A percentile compares a stretch with the other conserved stretches of the same genome.
These are phyloP conservation scores for Solanum corneliomulleri DNA, from an alignment of 257 asterid species.

Conservation along the genomic window DNA sequence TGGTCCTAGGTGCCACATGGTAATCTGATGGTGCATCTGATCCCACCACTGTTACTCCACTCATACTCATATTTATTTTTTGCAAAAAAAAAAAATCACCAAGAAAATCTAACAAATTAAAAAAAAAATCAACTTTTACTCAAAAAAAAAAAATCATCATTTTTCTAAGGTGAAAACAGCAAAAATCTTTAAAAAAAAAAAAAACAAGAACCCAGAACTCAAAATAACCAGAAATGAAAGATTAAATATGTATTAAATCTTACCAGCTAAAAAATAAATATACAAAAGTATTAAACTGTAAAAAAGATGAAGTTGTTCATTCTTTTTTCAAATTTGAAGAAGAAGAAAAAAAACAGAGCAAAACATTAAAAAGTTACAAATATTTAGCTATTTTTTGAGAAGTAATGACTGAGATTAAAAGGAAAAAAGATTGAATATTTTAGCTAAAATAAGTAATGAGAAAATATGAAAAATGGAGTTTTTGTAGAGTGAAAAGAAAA, in stretches of 20 bases:
- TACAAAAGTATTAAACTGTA: constrained; percentile 12
- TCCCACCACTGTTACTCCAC: constrained; percentile 83
- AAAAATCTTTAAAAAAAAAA: not conserved
- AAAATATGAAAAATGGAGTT: constrained; percentile 23
- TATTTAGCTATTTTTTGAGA: constrained; percentile 14
- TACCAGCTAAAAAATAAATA: constrained; percentile 1
- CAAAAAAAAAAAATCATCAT: constrained; percentile 15
- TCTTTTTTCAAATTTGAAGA: not conserved
- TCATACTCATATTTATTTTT: constrained; percentile 11
- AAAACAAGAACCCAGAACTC: not conserved
- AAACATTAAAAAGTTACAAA: not conserved
- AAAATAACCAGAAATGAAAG: not conserved
- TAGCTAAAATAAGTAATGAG: constrained; percentile 11
- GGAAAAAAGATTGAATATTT: constrained; percentile 15
- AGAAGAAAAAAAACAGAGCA: not conserved
- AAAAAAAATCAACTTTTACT: not conserved
- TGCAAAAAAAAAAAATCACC: not conserved
- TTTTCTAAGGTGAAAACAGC: constrained; percentile 1
- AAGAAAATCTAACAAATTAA: not conserved
- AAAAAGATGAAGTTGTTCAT: not conserved
- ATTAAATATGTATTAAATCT: not conserved
- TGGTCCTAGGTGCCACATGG: constrained; percentile 68
- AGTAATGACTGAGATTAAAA: not conserved
- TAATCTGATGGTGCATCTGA: constrained; percentile 91
- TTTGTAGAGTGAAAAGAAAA: constrained; percentile 9